Evolutionary conservation across 176 grass and related monocot genomes (phyloP), one percentile per base, ranked within the genome.

Genomic region (Dactylis glomerata): DNA sequence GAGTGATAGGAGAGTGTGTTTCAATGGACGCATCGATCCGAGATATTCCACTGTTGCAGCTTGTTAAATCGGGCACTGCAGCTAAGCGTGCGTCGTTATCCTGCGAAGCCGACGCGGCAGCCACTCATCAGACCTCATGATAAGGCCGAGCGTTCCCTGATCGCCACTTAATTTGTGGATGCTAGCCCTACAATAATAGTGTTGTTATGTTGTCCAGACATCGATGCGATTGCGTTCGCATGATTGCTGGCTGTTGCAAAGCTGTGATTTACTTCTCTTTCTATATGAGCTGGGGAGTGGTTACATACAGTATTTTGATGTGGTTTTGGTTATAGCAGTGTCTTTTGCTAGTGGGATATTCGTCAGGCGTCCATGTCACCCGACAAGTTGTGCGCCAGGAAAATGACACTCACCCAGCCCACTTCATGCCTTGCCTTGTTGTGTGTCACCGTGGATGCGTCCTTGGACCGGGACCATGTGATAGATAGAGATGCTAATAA

Each of bases 361-460:
- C 49, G 32, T 20, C 10, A 44, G 34, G 8, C 10, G 13, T 87
- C 55, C 85, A 61, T 59, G 22, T 82, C 61, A 68, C 27, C 80
- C 79, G 27, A 69, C 62, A 2, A 77, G 36, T n/a, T 68, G 28
- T 9, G 49, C 5, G 3, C 57, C 24, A 62, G 3, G 40, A 44
- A 77, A 82, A 82, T 24, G 49, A 36, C 26, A 1, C 54, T 52
- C 19, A 3, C 19, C 27, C 15, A 1, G n/a, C 28, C 17, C 38
- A 71, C 16, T 83, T 87, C 72, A 77, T 46, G 79, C 56, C 85
- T 86, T 51, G 77, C 57, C 85, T 87, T 33, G 54, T 22, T 37
- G 11, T 71, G 73, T 50, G 14, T 7, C 62, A 72, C 8, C 13
- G 8, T 57, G 17, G 57, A 52, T 32, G 14, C 4, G 1, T 22